Base-by-base conservation (phyloP, 2,329 filamentous ascomycete genomes). In the Penicillium sp. region DNA sequence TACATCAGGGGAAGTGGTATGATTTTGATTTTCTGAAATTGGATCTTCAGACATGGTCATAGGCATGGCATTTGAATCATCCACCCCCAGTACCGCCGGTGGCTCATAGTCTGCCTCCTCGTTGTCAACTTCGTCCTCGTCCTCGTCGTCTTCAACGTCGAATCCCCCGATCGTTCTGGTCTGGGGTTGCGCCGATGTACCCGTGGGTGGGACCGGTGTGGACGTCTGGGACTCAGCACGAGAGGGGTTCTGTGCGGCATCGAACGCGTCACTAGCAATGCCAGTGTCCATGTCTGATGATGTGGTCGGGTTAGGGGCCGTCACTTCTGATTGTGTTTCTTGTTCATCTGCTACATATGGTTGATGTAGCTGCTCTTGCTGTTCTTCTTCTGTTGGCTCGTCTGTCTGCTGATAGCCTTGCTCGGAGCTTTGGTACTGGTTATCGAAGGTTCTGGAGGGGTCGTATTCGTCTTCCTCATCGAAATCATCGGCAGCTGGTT, bases 91-190 rank as follows among this genome's bases (percentile, higher is more conserved):
- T 71, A 76, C 79, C 70, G 77, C 80, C 69, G 79, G 76, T 62
- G 78, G 86, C 74, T 88, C 89, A 73, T 79, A 79, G 70, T 79
- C 77, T 66, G 73, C 74, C 67, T 78, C 77, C 64, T 75, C 74
- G 62, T 74, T 66, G 53, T 85, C 83, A 70, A 84, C 82, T 69
- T 84, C 82, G 73, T 83, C 82, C 71, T 86, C 83, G 73, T 85
- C 84, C 76, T 87, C 85, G 72, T 86, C 83, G 73, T 85, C 84
- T 75, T 87, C 85, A 72, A 84, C 81, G 75, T 86, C 82, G 79
- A 87, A 87, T 66, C 85, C 85, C 73, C 83, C 84, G 69, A 83
- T 82, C 61, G 80, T 85, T 69, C 79, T 82, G 69, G 81, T 76
- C 70, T 81, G 79, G 65, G 70, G 68, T 54, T 73, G 73, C 57